Percentiles rank a stretch among this genome's conserved stretches.
Conservation (phyloP, 495 filamentous ascomycete genomes). For the Barbatosphaeria neglecta region DNA sequence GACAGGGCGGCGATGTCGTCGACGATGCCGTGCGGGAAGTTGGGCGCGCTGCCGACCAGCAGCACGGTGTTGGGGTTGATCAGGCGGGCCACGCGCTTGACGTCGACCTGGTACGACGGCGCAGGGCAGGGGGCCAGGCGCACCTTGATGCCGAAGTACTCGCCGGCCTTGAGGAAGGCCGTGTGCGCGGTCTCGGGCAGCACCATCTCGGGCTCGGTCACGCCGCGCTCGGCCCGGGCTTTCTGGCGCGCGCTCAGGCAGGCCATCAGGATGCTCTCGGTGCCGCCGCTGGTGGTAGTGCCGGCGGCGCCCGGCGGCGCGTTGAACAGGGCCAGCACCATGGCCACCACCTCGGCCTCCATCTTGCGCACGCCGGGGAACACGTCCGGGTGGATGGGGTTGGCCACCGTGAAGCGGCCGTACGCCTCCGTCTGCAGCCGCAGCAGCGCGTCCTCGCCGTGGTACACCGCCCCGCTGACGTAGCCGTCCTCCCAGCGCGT, state of each 20-base stretch:
- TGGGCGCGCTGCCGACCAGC: conserved; percentile 88
- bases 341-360: conserved; percentile 96
- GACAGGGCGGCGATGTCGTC: conserved; percentile 86
- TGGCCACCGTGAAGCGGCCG: conserved; percentile 85
- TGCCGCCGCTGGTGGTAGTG: conserved; percentile 85
- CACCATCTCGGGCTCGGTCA: conserved; percentile 96
- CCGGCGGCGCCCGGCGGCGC: conserved; percentile 75
- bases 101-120: conserved; percentile 72
- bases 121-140: conserved; percentile 85
- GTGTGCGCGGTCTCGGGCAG: conserved; percentile 90
- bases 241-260: conserved; percentile 81
- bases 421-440: conserved; percentile 87
- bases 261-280: conserved; percentile 94
- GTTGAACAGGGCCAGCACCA: conserved; percentile 88
- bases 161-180: conserved; percentile 87
- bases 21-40: conserved; percentile 96
- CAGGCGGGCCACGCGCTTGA: conserved; percentile 62
- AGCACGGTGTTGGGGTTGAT: conserved; percentile 96
- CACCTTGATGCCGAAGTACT: conserved; percentile 91
- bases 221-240: conserved; percentile 67
- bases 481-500: conserved; percentile 92
- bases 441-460: conserved; percentile 75
- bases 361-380: conserved; percentile 98
- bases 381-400: conserved; percentile 97
- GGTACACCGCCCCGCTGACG: conserved; percentile 93